phyloP scores from a whole-genome alignment of 1,284 basidiomycete genomes.

The Marasmius tenuissimus region DNA sequence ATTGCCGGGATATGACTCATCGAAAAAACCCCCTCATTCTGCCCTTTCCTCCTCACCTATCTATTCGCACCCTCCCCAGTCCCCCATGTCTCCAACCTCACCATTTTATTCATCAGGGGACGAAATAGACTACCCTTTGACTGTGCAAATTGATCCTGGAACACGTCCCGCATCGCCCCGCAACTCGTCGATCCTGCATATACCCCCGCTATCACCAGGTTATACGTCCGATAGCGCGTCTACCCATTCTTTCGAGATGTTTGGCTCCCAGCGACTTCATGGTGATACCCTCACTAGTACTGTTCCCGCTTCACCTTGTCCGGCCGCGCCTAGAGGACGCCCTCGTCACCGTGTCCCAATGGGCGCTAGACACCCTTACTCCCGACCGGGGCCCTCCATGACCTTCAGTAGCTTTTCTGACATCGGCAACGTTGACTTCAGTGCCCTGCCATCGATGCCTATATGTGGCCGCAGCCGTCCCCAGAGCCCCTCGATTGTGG shows the following conservation, averaged over 20 bases:
- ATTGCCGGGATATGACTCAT: neutral
- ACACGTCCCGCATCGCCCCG: neutral
- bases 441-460: neutral
- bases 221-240: neutral
- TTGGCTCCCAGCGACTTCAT: neutral
- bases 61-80: neutral
- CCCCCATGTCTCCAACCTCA: neutral
- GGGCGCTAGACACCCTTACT: neutral
- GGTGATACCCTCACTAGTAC: neutral
- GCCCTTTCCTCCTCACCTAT: neutral
- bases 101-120: neutral
- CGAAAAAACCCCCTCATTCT: neutral
- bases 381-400: neutral
- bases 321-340: neutral
- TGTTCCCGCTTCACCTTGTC: neutral
- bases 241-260: neutral
- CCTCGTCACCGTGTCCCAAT: neutral
- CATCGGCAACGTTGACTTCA: neutral
- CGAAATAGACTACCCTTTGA: neutral
- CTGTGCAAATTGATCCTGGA: neutral
- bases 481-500: neutral
- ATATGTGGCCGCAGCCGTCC: neutral
- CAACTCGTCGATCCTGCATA: neutral
- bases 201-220: neutral
- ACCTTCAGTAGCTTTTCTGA: neutral